Evolutionary conservation across 2,329 filamentous ascomycete species (phyloP).

Genomic region (Venturia carpophila): DNA sequence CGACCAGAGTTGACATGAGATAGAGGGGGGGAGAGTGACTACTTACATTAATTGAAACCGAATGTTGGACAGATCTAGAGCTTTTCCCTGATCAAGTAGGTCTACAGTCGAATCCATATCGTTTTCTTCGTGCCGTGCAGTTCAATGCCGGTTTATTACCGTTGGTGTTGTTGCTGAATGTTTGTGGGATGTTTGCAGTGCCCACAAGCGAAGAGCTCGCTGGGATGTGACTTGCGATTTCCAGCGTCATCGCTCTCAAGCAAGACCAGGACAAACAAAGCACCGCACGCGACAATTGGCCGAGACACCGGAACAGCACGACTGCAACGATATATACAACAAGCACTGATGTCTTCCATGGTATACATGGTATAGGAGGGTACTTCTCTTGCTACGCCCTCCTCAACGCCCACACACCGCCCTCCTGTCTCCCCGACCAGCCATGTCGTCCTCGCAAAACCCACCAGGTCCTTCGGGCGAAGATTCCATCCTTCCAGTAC

Average conservation of each 20-base stretch:
- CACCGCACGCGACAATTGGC: neutral
- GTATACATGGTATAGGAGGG: neutral
- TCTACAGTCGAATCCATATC: constrained; percentile 87
- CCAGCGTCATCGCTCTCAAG: neutral
- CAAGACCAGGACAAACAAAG: neutral
- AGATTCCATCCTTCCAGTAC: constrained; percentile 17
- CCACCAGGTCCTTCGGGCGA: neutral
- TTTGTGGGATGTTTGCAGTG: neutral
- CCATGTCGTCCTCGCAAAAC: constrained; percentile 6
- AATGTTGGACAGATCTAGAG: constrained; percentile 83
- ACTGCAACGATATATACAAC: neutral
- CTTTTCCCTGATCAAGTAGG: constrained; percentile 73
- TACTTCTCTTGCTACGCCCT: neutral
- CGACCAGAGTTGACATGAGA: neutral
- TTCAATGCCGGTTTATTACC: neutral
- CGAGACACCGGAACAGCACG: neutral
- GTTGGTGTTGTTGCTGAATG: constrained; percentile 3
- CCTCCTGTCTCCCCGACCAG: neutral
- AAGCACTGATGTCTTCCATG: neutral
- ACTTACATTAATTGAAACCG: constrained; percentile 85
- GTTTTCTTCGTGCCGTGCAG: neutral
- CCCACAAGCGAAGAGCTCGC: neutral
- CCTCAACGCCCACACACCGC: neutral
- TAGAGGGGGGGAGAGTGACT: neutral
- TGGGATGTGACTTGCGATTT: neutral